Evolutionary conservation across 2,329 filamentous ascomycete species (phyloP).

Genomic region (Teratosphaeria nubilosa): DNA sequence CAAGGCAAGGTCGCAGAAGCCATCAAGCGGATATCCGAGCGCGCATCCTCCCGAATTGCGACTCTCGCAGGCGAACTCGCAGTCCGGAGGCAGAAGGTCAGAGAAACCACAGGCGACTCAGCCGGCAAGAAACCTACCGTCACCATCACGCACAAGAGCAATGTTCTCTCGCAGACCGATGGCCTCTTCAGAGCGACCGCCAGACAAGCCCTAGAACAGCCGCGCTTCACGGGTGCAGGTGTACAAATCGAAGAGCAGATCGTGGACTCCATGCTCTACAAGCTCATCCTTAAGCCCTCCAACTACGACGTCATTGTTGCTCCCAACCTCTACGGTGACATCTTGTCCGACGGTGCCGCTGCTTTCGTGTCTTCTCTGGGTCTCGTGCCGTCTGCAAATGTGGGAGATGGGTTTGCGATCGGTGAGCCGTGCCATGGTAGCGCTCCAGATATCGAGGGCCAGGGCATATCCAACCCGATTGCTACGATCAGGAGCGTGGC

Average conservation of each 20-base stretch:
- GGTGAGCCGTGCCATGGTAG: slow-evolving; percentile 96
- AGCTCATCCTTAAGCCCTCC: slow-evolving; percentile 91
- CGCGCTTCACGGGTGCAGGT: slow-evolving; percentile 53
- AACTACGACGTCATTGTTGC: slow-evolving; percentile 97
- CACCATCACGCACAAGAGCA: slow-evolving; percentile 97
- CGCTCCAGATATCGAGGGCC: slow-evolving; percentile 89
- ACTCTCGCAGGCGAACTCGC: slow-evolving; percentile 94
- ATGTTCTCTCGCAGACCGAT: slow-evolving; percentile 92
- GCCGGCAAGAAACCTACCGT: slow-evolving; percentile 65
- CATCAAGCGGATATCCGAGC: slow-evolving; percentile 91
- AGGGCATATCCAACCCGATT: slow-evolving; percentile 90
- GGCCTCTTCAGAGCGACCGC: slow-evolving; percentile 83
- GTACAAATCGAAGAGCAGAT: slow-evolving; percentile 81
- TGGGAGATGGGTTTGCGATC: slow-evolving; percentile 87
- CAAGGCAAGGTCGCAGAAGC: slow-evolving; percentile 82
- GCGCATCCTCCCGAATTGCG: slow-evolving; percentile 75
- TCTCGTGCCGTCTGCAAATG: slow-evolving; percentile 88
- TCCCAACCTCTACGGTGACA: slow-evolving; percentile 94
- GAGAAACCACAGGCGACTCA: slow-evolving; percentile 44
- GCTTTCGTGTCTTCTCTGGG: slow-evolving; percentile 87
- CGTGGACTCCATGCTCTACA: slow-evolving; percentile 98
- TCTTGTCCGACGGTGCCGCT: slow-evolving; percentile 88
- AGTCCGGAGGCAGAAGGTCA: slow-evolving; percentile 70
- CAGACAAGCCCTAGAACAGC: slow-evolving; percentile 57
- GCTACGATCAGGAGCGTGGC: slow-evolving; percentile 85